These are phyloP conservation scores for Bonia amplexicaulis DNA, from an alignment of 176 grass and related monocot genomes.

Conservation along the genomic window DNA sequence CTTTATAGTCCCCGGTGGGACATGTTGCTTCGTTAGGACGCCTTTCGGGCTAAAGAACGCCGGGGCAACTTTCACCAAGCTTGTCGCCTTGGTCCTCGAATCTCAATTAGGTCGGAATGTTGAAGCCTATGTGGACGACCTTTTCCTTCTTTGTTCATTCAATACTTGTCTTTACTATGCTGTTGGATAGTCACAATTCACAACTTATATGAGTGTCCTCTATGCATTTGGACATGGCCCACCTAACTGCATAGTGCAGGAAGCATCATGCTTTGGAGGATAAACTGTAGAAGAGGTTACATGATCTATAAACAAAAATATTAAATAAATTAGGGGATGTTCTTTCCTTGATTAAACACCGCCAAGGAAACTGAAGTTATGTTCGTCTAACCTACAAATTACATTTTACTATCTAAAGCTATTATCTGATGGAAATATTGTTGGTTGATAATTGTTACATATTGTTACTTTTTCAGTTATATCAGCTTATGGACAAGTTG, in stretches of 20 bases:
- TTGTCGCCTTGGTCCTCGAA: no score
- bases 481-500: constrained; percentile 71
- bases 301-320: background rate
- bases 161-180: background rate
- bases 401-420: background rate
- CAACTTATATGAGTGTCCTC: background rate
- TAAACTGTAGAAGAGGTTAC: background rate
- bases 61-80: no score
- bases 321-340: background rate
- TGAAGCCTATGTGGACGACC: no score
- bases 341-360: background rate
- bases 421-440: constrained; percentile 4
- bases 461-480: constrained; percentile 51
- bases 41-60: no score
- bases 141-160: background rate
- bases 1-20: no score
- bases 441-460: background rate
- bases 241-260: background rate
- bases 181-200: background rate
- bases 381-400: background rate
- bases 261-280: background rate
- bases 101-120: no score
- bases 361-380: background rate
- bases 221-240: background rate
- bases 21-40: no score